phyloP scores from a whole-genome alignment of 2,329 filamentous ascomycete species.

The Ascomycota sp. region DNA sequence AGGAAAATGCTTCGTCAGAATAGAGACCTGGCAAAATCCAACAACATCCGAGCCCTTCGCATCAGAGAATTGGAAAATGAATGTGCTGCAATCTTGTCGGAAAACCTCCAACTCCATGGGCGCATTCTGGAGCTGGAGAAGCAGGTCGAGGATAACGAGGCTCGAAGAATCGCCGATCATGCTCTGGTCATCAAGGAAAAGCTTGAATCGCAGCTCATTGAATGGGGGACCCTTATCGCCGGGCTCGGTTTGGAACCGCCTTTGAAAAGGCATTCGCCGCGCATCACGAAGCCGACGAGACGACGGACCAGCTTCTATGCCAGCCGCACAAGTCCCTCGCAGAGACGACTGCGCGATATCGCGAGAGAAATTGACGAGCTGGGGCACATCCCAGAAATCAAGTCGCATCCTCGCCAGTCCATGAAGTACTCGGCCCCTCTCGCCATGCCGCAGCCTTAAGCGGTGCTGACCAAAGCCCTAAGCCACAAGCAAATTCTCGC shows the following conservation, averaged over 20 bases:
- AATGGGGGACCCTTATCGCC: slow-evolving; percentile 45
- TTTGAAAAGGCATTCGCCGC: slow-evolving; percentile 21
- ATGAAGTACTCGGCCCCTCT: slow-evolving; percentile 31
- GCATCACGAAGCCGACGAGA: slow-evolving; percentile 18
- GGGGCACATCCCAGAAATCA: slow-evolving; percentile 43
- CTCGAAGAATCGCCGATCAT: slow-evolving; percentile 38
- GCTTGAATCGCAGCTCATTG: slow-evolving; percentile 48
- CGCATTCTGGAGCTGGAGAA: slow-evolving; percentile 48
- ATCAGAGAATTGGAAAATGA: slow-evolving; percentile 60
- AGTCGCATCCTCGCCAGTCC: slow-evolving; percentile 41
- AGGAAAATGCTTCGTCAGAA: slow-evolving; percentile 65
- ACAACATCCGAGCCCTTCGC: slow-evolving; percentile 54
- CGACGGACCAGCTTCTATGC: slow-evolving; percentile 18
- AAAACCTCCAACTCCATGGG: slow-evolving; percentile 52
- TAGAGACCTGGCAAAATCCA: slow-evolving; percentile 57
- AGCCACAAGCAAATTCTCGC: slow-evolving; percentile 41
- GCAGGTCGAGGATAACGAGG: slow-evolving; percentile 37
- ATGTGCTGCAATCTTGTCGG: slow-evolving; percentile 49
- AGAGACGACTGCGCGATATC: slow-evolving; percentile 33
- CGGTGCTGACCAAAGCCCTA: slow-evolving; percentile 9
- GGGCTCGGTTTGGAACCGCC: slow-evolving; percentile 40
- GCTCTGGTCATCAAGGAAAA: slow-evolving; percentile 46
- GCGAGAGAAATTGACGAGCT: slow-evolving; percentile 28
- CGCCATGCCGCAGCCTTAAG: neutral
- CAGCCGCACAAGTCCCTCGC: slow-evolving; percentile 24